phyloP scores from a whole-genome alignment of 164 flowering plant species.

The Pachysandra terminalis region DNA sequence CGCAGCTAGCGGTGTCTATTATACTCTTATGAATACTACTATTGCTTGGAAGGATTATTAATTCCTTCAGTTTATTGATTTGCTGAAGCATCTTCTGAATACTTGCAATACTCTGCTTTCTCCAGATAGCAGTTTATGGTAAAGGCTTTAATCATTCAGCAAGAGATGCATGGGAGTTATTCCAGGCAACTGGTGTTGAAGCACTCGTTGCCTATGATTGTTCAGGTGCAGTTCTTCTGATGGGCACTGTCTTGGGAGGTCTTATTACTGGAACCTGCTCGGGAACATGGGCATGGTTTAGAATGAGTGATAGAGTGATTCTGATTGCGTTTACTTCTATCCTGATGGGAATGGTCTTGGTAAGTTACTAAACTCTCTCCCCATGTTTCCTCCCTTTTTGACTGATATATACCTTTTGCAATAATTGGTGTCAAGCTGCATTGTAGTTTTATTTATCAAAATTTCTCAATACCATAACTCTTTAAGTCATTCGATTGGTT shows the following conservation, averaged over 20 bases:
- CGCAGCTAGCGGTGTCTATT: no score
- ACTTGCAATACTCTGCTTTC: not conserved
- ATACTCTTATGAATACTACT: no score
- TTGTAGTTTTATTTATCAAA: no score
- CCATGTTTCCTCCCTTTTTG: no score
- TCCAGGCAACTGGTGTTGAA: conserved; percentile 99
- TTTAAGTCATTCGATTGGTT: no score
- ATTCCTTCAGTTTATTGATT: no score
- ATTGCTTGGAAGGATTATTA: no score
- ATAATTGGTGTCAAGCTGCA: no score
- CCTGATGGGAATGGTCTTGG: conserved; percentile 98
- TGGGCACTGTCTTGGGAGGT: conserved; percentile 93
- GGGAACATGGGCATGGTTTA: conserved; percentile 76
- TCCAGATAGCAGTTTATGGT: conserved; percentile 93
- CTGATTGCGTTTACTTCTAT: conserved; percentile 88
- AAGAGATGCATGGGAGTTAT: conserved; percentile 98
- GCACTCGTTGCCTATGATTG: conserved; percentile 98
- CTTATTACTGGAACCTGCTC: conserved; percentile 85
- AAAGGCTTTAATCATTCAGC: conserved; percentile 96
- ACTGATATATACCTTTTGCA: no score
- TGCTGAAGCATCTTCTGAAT: not conserved
- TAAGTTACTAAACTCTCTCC: conserved; percentile 27
- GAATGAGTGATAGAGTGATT: conserved; percentile 50
- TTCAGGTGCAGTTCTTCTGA: conserved; percentile 95
- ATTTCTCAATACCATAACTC: no score